Evolutionary conservation across 2,329 filamentous ascomycete genomes (phyloP).

Genomic region (Plectosphaerella cucumerina): DNA sequence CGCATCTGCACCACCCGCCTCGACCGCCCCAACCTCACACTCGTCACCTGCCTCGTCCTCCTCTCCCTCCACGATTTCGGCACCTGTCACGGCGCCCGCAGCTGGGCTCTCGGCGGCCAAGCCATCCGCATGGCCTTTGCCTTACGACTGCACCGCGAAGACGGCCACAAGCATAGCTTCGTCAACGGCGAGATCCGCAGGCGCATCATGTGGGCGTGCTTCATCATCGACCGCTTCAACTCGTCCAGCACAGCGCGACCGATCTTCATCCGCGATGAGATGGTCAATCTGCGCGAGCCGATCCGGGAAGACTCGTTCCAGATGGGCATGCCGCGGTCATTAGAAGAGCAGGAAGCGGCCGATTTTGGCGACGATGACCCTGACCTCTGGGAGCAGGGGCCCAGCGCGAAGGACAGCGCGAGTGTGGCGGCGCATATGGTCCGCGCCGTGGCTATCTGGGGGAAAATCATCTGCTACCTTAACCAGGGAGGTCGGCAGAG

Average conservation of each 20-base stretch:
- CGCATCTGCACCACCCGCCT: slow-evolving; percentile 84
- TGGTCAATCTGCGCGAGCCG: slow-evolving; percentile 82
- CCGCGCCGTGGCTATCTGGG: slow-evolving; percentile 81
- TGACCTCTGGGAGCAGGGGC: slow-evolving; percentile 33
- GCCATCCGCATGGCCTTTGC: slow-evolving; percentile 97
- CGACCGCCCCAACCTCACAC: slow-evolving; percentile 93
- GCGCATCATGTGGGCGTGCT: slow-evolving; percentile 97
- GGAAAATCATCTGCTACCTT: slow-evolving; percentile 81
- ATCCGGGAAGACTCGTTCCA: slow-evolving; percentile 88
- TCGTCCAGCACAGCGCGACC: slow-evolving; percentile 92
- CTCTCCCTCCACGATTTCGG: slow-evolving; percentile 93
- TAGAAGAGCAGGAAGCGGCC: slow-evolving; percentile 59
- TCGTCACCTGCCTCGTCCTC: slow-evolving; percentile 83
- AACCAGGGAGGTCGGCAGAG: slow-evolving; percentile 83
- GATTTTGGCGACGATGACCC: slow-evolving; percentile 36
- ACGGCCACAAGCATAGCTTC: slow-evolving; percentile 79
- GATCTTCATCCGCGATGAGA: slow-evolving; percentile 85
- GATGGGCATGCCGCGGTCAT: slow-evolving; percentile 77
- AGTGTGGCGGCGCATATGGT: slow-evolving; percentile 90
- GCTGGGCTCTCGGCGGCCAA: slow-evolving; percentile 93
- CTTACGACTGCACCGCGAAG: slow-evolving; percentile 85
- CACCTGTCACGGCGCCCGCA: slow-evolving; percentile 91
- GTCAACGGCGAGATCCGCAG: slow-evolving; percentile 90
- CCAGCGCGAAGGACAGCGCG: slow-evolving; percentile 81
- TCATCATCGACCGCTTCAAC: slow-evolving; percentile 96